Evolutionary conservation across 2,329 filamentous ascomycete species (phyloP), one percentile per base, ranked within the genome.

Genomic region (Exserohilum rostratum): DNA sequence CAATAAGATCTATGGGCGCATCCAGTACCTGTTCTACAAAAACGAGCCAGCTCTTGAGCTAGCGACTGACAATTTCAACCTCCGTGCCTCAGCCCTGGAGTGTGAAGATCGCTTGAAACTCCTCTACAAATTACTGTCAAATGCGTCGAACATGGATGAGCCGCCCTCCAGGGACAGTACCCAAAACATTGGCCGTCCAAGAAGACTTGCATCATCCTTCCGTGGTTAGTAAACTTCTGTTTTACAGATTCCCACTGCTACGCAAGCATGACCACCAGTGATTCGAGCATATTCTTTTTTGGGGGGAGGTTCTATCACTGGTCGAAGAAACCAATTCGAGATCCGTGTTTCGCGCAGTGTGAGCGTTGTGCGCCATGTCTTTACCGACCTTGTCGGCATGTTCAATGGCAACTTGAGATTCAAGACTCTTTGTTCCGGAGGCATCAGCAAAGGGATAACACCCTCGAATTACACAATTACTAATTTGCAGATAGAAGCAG

Each of bases 21-120:
- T 76, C 18, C 50, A 70, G 27, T 43, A 20, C 5, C 49, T 70
- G 0, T 69, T 61, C 47, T 74, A 45, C 7, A 49, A 48, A 0
- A 18, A 47, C 13, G n/a, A 27, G 6, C 7, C 52, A 20, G 53
- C 55, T 2, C 57, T 75, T 13, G 6, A 70, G 5, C 7, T 58
- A 6, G 56, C 50, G 3, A 25, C 72, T 2, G 33, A 37, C 1
- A 29, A 47, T 1, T 74, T 75, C 50, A 18, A 51, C 3, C 22
- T 30, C 1, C 35, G 45, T 11, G 68, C 62, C 9, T 15, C 35
- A 5, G 7, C n/a, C 7, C 43, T 55, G 35, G 11, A 45, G 6
- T 35, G 18, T 4, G 35, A 50, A 2, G 15, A 48, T 25, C 46
- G 43, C n/a, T 27, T 68, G 7, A 17, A 50, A 0, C 22, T 59